Evolutionary conservation across 169 alveolate genomes (phyloP).

Genomic region (Cryptosporidium sp.): DNA sequence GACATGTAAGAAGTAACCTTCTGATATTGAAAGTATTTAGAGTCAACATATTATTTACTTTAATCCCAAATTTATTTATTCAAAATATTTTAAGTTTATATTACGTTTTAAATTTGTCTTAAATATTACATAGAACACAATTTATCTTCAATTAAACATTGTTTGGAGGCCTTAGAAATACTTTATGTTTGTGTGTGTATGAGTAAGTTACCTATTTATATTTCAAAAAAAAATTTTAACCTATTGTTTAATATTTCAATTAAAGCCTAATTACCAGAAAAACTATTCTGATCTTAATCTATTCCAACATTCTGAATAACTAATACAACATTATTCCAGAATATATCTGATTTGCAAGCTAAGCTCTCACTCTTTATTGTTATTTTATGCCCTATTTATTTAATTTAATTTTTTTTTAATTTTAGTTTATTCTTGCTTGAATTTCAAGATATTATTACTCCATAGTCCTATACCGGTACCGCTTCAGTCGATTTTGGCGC

Average conservation of each 20-base stretch:
- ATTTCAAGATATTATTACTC: neutral
- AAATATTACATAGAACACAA: neutral
- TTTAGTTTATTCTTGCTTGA: neutral
- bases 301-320: neutral
- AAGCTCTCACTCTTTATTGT: no score
- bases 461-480: neutral
- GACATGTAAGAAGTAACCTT: slow-evolving; percentile 32
- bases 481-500: neutral
- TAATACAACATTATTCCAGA: neutral
- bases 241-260: neutral
- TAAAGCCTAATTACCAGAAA: neutral
- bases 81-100: neutral
- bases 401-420: no score
- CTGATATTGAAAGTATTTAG: slow-evolving; percentile 13
- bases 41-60: neutral
- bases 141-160: neutral
- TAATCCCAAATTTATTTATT: neutral
- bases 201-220: no score
- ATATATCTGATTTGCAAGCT: no score
- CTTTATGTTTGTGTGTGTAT: neutral
- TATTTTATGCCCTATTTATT: neutral
- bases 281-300: neutral
- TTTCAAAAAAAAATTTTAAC: no score
- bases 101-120: neutral
- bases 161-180: neutral